Base-by-base conservation (phyloP, 306 rosid genomes). In the Medicago arabica region DNA sequence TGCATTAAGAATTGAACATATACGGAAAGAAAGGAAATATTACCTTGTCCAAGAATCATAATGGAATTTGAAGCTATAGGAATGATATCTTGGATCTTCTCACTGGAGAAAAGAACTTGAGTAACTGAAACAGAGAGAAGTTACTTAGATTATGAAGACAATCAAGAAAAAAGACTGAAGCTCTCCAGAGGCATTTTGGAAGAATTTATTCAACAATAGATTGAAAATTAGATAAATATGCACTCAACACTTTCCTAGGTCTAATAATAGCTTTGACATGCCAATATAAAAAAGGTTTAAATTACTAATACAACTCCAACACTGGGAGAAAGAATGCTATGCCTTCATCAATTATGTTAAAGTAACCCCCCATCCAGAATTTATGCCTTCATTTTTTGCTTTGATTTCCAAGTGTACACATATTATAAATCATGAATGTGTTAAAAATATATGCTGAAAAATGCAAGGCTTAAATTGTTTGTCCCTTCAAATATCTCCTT, bases 31-130 rank as follows among this genome's bases (percentile, higher is more conserved):
- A 61, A 53, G 75, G 38, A 60, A 75, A 59, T 53, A 69, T 69
- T 88, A 94, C 98, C 98, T 90, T 94, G 93, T 87, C 96, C 98
- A 78, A 91, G 95, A 86, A 91, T 75, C 86, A 94, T 69, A 86
- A 91, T 50, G 66, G 94, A 86, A 78, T 94, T 90, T 59, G 91
- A 51, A 72, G 90, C 78, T 75, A 87, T 65, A 78, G 96, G 84
- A 63, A 83, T 79, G 75, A 94, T 74, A 82, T 91, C 97, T 80
- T 88, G 94, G 80, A 91, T 87, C 89, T 84, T 87, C 84, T 94
- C 98, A 47, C 91, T 51, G 8, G 89, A 67, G 80, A 94, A 94
- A 83, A 94, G 75, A 80, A 86, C 84, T 54, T 72, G 89, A 76
- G 70, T 63, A 87, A 81, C 98, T 91, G 87, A 69, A 77, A 83